Conservation (phyloP, 2,329 filamentous ascomycete genomes). For the Aureobasidium sp. region DNA sequence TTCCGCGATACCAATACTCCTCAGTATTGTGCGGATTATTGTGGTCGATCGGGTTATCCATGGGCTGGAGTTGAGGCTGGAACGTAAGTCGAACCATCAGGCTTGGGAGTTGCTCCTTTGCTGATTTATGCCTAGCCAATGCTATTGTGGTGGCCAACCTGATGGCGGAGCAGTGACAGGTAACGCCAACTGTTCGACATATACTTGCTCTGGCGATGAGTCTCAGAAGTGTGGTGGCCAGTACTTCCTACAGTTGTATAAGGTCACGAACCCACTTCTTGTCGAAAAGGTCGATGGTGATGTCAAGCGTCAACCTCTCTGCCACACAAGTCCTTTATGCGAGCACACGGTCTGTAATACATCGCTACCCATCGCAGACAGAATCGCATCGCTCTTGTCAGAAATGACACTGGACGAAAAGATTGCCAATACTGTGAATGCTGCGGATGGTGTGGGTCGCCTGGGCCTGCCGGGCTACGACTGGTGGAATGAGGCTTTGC, state of each 20-base stretch:
- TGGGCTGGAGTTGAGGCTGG: constrained; percentile 5
- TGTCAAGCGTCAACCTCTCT: constrained; percentile 13
- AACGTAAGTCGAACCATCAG: background rate
- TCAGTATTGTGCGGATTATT: constrained; percentile 7
- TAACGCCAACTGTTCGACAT: background rate
- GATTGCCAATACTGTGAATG: constrained; percentile 44
- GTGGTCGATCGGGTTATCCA: background rate
- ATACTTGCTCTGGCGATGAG: constrained; percentile 1
- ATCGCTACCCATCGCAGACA: constrained; percentile 23
- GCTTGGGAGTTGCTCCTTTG: background rate
- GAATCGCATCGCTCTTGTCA: constrained; percentile 42
- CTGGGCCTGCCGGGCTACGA: constrained; percentile 51
- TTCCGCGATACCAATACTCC: constrained; percentile 6
- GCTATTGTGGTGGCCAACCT: background rate
- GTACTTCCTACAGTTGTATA: background rate
- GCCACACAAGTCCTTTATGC: constrained; percentile 30
- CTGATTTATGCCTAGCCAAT: background rate
- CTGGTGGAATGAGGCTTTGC: constrained; percentile 53
- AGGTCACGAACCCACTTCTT: background rate
- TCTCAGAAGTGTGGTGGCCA: constrained; percentile 4
- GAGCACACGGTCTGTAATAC: constrained; percentile 44
- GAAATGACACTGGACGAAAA: constrained; percentile 71
- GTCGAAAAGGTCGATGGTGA: constrained; percentile 4
- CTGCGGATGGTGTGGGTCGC: constrained; percentile 41
- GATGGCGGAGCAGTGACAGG: background rate